These are phyloP conservation scores for Ophiocordyceps unilateralis DNA, from an alignment of 2,329 filamentous ascomycete genomes.

Conservation along the genomic window DNA sequence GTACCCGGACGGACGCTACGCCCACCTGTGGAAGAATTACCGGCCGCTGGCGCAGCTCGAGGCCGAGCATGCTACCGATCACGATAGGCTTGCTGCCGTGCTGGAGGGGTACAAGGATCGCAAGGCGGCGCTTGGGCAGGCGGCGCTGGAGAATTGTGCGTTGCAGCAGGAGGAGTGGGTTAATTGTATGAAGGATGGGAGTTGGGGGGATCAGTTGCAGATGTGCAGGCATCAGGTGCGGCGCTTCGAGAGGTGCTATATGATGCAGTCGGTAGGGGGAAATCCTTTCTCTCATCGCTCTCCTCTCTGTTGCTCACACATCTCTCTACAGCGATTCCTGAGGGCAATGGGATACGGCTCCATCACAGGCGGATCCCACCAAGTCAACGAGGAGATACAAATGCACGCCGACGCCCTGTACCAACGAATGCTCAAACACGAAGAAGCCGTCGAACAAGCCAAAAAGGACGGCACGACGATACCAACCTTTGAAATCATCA, in stretches of 20 bases:
- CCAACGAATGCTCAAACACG: conserved; percentile 71
- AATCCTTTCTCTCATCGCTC: background rate
- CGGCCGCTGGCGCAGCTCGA: conserved; percentile 54
- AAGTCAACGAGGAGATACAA: conserved; percentile 75
- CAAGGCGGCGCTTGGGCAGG: conserved; percentile 57
- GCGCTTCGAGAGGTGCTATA: conserved; percentile 73
- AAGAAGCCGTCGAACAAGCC: conserved; percentile 54
- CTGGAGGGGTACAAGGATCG: conserved; percentile 73
- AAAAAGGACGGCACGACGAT: conserved; percentile 40
- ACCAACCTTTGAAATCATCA: conserved; percentile 41
- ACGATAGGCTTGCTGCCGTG: conserved; percentile 66
- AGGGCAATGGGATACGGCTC: conserved; percentile 79
- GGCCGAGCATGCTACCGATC: conserved; percentile 50
- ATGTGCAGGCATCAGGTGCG: conserved; percentile 67
- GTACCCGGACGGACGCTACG: conserved; percentile 47
- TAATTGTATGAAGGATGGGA: conserved; percentile 63
- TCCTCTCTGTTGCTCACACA: background rate
- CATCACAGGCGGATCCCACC: conserved; percentile 42
- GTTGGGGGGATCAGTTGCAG: conserved; percentile 49
- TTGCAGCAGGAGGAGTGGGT: conserved; percentile 70
- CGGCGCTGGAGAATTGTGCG: conserved; percentile 86
- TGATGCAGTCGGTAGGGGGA: conserved; percentile 56
- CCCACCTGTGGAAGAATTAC: conserved; percentile 89
- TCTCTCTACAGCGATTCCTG: conserved; percentile 50
- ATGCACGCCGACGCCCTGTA: conserved; percentile 90